A percentile compares a stretch with the other conserved stretches of the same genome.
Conservation (phyloP, 2,329 filamentous ascomycete genomes). For the Dactylonectria macrodidyma region DNA sequence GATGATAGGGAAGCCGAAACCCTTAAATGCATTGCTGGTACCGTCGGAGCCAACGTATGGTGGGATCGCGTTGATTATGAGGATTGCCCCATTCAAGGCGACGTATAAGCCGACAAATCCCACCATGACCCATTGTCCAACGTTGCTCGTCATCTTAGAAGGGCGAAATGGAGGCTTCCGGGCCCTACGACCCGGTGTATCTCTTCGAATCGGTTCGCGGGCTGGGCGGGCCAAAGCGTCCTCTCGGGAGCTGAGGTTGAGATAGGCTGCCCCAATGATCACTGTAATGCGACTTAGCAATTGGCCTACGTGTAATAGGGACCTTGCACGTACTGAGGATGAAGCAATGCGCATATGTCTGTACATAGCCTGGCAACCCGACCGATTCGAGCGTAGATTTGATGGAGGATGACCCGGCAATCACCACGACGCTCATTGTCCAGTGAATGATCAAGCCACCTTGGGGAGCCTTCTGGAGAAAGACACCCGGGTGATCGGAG, state of each 20-base stretch:
- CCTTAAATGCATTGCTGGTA: not conserved
- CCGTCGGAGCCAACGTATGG: not conserved
- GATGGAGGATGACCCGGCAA: not conserved
- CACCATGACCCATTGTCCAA: not conserved
- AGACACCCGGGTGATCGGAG: not conserved
- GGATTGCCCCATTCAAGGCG: not conserved
- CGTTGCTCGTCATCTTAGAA: not conserved
- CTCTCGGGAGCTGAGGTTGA: not conserved
- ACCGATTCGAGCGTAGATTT: not conserved
- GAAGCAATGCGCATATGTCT: conserved; percentile 19
- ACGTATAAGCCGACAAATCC: not conserved
- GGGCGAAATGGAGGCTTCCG: not conserved
- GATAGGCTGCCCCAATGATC: not conserved
- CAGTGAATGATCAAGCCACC: conserved; percentile 13
- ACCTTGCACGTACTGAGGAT: conserved; percentile 1
- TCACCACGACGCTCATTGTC: conserved; percentile 6
- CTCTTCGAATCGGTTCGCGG: not conserved
- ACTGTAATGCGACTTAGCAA: not conserved
- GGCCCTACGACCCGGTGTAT: not conserved
- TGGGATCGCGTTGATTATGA: not conserved
- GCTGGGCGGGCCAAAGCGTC: not conserved
- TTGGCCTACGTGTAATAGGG: not conserved
- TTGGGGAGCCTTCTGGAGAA: conserved; percentile 9
- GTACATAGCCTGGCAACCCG: conserved; percentile 17
- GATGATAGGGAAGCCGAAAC: not conserved